Evolutionary conservation across 1,284 basidiomycete genomes (phyloP).

Genomic region (Fomitopsis pinicola): DNA sequence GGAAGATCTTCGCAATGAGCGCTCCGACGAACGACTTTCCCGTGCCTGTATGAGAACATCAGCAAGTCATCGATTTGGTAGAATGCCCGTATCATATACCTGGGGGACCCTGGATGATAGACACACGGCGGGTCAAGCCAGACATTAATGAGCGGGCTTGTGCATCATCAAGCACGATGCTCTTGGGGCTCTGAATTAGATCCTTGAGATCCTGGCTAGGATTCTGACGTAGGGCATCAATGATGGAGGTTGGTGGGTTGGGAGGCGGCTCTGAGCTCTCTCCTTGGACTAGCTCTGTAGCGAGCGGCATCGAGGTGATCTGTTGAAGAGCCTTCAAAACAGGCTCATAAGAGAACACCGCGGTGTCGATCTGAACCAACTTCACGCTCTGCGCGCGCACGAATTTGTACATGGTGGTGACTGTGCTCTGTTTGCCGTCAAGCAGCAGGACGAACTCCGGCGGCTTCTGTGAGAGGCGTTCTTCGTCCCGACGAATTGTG

Average conservation of each 20-base stretch:
- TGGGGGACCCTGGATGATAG: conserved; percentile 64
- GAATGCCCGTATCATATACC: conserved; percentile 33
- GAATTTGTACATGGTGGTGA: conserved; percentile 37
- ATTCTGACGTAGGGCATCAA: conserved; percentile 30
- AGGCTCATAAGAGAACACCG: conserved; percentile 59
- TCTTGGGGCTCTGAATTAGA: conserved; percentile 25
- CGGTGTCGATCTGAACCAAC: conserved; percentile 55
- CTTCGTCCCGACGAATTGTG: conserved; percentile 49
- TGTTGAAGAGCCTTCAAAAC: conserved; percentile 49
- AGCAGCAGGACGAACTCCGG: conserved; percentile 46
- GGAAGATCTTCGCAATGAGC: conserved; percentile 50
- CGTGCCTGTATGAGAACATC: conserved; percentile 39
- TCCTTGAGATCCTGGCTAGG: conserved; percentile 37
- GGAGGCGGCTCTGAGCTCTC: conserved; percentile 18
- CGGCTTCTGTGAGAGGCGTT: conserved; percentile 39
- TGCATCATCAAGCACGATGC: conserved; percentile 44
- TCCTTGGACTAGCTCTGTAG: conserved; percentile 46
- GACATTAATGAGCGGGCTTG: conserved; percentile 47
- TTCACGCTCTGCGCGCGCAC: conserved; percentile 31
- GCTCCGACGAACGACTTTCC: conserved; percentile 69
- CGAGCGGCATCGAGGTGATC: conserved; percentile 38
- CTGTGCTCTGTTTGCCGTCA: conserved; percentile 36
- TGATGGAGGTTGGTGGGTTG: conserved; percentile 18
- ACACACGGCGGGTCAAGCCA: conserved; percentile 49
- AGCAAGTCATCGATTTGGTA: background rate